phyloP scores from a whole-genome alignment of 2,329 filamentous ascomycete genomes.

The Apiospora pterosperma region DNA sequence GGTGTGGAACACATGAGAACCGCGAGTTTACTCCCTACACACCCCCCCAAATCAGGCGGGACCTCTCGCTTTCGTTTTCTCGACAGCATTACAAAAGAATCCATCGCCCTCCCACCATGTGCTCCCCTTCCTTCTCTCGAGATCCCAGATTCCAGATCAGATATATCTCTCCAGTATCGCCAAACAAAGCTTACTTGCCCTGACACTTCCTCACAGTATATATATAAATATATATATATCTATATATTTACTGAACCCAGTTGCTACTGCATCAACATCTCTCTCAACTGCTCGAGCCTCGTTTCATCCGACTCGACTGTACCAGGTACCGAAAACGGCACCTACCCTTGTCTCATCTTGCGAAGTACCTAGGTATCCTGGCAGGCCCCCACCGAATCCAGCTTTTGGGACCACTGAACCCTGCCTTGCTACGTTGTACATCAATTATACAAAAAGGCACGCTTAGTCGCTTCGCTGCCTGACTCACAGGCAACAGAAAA shows the following conservation, averaged over 20 bases:
- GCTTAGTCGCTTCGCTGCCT: slow-evolving; percentile 22
- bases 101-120: background rate
- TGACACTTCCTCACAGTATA: background rate
- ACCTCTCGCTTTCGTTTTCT: background rate
- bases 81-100: slow-evolving; percentile 7
- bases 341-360: background rate
- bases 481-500: slow-evolving; percentile 29
- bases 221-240: no score
- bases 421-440: slow-evolving; percentile 6
- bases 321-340: slow-evolving; percentile 4
- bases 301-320: background rate
- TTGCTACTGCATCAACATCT: no score
- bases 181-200: background rate
- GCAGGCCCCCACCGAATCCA: slow-evolving; percentile 1
- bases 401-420: slow-evolving; percentile 1
- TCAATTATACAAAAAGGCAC: slow-evolving; percentile 8
- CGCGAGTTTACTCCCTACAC: background rate
- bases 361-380: slow-evolving; percentile 1
- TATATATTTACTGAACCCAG: no score
- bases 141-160: background rate
- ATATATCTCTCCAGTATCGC: background rate
- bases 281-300: background rate
- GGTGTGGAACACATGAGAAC: slow-evolving; percentile 2
- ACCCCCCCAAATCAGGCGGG: background rate
- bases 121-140: background rate